These are phyloP conservation scores for Nakaseomyces bracarensis DNA, from an alignment of 1,139 yeast species.

Conservation along the genomic window DNA sequence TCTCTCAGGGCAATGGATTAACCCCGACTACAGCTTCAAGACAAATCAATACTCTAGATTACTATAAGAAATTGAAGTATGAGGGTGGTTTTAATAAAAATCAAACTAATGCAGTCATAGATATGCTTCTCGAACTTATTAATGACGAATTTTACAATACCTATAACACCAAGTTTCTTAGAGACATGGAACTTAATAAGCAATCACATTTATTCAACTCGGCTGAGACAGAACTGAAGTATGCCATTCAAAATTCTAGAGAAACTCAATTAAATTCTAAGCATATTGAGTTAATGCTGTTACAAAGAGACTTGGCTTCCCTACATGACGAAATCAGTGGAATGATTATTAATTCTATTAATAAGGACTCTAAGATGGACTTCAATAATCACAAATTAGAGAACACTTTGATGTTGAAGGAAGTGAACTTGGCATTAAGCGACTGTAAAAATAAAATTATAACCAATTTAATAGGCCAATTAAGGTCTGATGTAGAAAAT, in stretches of 20 bases:
- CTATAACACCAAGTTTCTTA: slow-evolving; percentile 52
- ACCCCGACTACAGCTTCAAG: slow-evolving; percentile 25
- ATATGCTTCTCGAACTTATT: slow-evolving; percentile 43
- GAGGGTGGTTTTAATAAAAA: slow-evolving; percentile 8
- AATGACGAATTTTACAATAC: slow-evolving; percentile 46
- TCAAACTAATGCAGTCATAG: slow-evolving; percentile 49
- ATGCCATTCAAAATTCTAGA: slow-evolving; percentile 68
- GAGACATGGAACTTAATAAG: slow-evolving; percentile 67
- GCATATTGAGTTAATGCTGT: slow-evolving; percentile 49
- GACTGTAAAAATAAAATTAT: slow-evolving; percentile 82
- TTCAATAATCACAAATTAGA: slow-evolving; percentile 82
- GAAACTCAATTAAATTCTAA: slow-evolving; percentile 65
- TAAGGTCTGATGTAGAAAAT: slow-evolving; percentile 79
- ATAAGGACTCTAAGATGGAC: slow-evolving; percentile 75
- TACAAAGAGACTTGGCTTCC: slow-evolving; percentile 64
- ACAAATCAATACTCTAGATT: slow-evolving; percentile 27
- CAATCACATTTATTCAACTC: slow-evolving; percentile 86
- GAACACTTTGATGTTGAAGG: slow-evolving; percentile 68
- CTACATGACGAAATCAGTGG: slow-evolving; percentile 74
- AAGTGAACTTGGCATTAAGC: slow-evolving; percentile 62
- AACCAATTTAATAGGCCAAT: slow-evolving; percentile 71
- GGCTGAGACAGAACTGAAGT: slow-evolving; percentile 79
- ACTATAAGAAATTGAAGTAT: slow-evolving; percentile 21
- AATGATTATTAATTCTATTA: slow-evolving; percentile 48
- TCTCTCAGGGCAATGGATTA: slow-evolving; percentile 24